Percentiles rank a stretch among this genome's conserved stretches.
Conservation (phyloP, 2,329 filamentous ascomycete genomes). For the Claviceps sp. region DNA sequence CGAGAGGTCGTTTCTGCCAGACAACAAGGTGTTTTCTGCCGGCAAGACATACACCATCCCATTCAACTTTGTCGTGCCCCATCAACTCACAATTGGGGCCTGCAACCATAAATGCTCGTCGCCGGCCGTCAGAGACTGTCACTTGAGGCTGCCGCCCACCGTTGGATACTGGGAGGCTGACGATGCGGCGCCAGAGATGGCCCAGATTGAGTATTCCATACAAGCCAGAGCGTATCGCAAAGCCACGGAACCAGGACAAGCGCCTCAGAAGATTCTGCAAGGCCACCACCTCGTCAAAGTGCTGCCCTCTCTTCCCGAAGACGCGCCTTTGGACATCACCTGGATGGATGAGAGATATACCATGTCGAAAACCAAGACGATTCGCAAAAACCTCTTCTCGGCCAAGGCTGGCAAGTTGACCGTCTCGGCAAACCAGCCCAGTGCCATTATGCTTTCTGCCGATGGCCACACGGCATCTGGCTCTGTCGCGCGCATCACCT, state of each 20-base stretch:
- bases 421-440: conserved; percentile 30
- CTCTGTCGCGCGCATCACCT: conserved; percentile 29
- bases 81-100: conserved; percentile 41
- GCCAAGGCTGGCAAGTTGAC: conserved; percentile 37
- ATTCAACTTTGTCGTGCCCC: conserved; percentile 47
- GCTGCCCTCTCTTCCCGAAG: conserved; percentile 35
- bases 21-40: conserved; percentile 32
- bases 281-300: conserved; percentile 33
- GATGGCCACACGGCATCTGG: conserved; percentile 31
- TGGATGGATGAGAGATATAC: conserved; percentile 34
- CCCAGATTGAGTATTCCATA: conserved; percentile 38
- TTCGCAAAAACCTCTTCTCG: conserved; percentile 39
- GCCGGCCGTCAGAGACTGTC: conserved; percentile 34
- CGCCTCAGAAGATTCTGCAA: conserved; percentile 24
- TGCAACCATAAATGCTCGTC: conserved; percentile 36
- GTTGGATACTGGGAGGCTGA: conserved; percentile 39
- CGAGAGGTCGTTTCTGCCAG: conserved; percentile 30
- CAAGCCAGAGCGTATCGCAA: conserved; percentile 29
- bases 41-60: conserved; percentile 36
- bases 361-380: conserved; percentile 35
- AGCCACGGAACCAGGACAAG: neutral
- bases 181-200: conserved; percentile 42
- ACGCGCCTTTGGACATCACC: conserved; percentile 37
- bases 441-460: conserved; percentile 34
- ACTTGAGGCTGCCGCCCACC: conserved; percentile 39